Base-by-base conservation (phyloP, 2,329 filamentous ascomycete species). In the Ilyonectria mors-panacis region DNA sequence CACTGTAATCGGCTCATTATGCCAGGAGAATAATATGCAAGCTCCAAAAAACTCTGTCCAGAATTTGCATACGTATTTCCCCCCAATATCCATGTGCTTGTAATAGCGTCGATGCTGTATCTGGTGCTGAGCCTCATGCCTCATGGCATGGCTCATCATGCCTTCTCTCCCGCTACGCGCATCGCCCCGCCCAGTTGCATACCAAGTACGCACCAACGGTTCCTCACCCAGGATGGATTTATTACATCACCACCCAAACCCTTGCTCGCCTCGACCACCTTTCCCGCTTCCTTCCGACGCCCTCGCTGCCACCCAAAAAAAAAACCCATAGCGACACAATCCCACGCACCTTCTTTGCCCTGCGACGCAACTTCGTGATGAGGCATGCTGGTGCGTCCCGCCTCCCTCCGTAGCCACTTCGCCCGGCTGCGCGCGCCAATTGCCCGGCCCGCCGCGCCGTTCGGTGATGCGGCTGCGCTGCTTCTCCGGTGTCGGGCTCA, bases 321-420 rank as follows among this genome's bases (percentile, higher is more conserved):
- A 39, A 39, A 39, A 1, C 37, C 58, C 59, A 59, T n/a, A 19
- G 10, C 28, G 9, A 33, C 33, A 30, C 21, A 45, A 26, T 26
- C 61, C 39, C 58, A 17, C 15, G 30, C 63, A 19, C n/a, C 58
- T n/a, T 26, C 19, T 33, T 39, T 19, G 44, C 30, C 48, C 42
- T 57, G 39, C 45, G 10, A 19, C 23, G 21, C 35, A 47, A 61
- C 66, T 39, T 80, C 83, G 84, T 82, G 82, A 90, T 90, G 88
- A 89, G 88, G 88, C 82, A 92, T 91, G 89, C 86, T 85, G 85
- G 79, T 84, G 81, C 85, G 83, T 76, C 73, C 75, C 71, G 67
- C 66, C 50, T 70, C 68, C 69, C 70, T 76, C 72, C 75, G 72
- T 72, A 70, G 67, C 67, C 67, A 57, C 48, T 59, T 67, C 63